Evolutionary conservation across 1,139 yeast species (phyloP).

Genomic region (Lodderomyces elongisporus): DNA sequence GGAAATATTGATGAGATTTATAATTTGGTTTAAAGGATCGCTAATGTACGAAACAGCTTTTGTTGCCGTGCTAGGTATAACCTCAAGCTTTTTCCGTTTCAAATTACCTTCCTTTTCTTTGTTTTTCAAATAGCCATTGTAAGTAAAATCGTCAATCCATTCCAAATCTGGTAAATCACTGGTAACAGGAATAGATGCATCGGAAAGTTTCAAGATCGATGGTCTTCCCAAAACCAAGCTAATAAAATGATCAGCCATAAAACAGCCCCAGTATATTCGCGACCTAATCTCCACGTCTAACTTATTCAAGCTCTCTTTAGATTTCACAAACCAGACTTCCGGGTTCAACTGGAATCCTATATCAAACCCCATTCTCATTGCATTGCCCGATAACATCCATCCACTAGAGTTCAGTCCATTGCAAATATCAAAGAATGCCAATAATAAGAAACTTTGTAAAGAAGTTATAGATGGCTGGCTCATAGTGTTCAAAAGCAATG

Average conservation of each 20-base stretch:
- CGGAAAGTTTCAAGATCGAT: slow-evolving; percentile 49
- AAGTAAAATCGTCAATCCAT: slow-evolving; percentile 48
- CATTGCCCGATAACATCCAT: slow-evolving; percentile 59
- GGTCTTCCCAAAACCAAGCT: slow-evolving; percentile 58
- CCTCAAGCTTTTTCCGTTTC: slow-evolving; percentile 1
- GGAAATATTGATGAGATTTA: slow-evolving; percentile 48
- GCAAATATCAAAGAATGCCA: slow-evolving; percentile 55
- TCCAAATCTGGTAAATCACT: slow-evolving; percentile 57
- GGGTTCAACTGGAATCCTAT: slow-evolving; percentile 63
- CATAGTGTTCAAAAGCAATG: slow-evolving; percentile 34
- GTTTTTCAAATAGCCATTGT: slow-evolving; percentile 21
- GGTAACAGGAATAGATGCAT: slow-evolving; percentile 58
- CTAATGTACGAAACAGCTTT: slow-evolving; percentile 35
- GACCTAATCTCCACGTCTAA: slow-evolving; percentile 52
- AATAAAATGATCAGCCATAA: slow-evolving; percentile 60
- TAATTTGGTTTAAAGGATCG: slow-evolving; percentile 42
- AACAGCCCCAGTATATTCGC: slow-evolving; percentile 65
- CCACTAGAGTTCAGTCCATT: slow-evolving; percentile 53
- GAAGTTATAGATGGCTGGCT: slow-evolving; percentile 40
- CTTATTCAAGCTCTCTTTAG: slow-evolving; percentile 24
- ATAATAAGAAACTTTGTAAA: slow-evolving; percentile 44
- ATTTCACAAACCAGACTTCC: slow-evolving; percentile 47
- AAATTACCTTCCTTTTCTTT: slow-evolving; percentile 6
- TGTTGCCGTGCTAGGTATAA: background rate
- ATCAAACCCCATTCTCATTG: slow-evolving; percentile 61